Base-by-base conservation (phyloP, 106 monocot genomes). In the Dioscorea alata region DNA sequence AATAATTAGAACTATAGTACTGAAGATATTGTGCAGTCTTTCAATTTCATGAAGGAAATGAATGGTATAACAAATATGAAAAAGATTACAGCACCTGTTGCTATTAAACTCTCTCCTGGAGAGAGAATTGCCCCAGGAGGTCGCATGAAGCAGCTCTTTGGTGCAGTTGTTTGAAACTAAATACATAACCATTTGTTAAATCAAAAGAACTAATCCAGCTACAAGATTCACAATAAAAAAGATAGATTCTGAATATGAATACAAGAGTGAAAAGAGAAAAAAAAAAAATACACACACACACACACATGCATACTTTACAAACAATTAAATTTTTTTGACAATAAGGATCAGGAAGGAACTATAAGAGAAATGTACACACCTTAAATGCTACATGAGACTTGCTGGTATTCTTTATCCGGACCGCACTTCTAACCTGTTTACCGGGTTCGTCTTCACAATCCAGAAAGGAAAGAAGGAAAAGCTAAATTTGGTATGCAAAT, bases 61-160 rank as follows among this genome's bases (percentile, higher is more conserved):
- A 6, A 42, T 8, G 42, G 6, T 6, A 42, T 6, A 42, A 42
- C 42, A 10, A 42, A 42, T 42, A 42, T 3, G 42, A 42, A 42
- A 42, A 42, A 42, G 34, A 62, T 12, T 31, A 18, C 23, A 52
- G 56, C 88, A 94, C 94, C 94, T 62, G 94, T 91, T 60, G 90
- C 85, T 69, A 91, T 88, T 35, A 94, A 71, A 68, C 82, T 88
- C 68, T 94, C 90, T n/a, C 90, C 90, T 32, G 94, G 94, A 65
- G 90, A 63, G 76, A 94, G 85, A 63, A 94, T 75, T 22, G 85
- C 81, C 32, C 94, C 94, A 77, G 94, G 94, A 49, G 94, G 94
- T 4, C 94, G 88, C 94, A 94, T 94, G 57, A 94, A 94, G 58
- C 94, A 94, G 72, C 94, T 91, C 64, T 91, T 94, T 16, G 94